Evolutionary conservation across 2,329 filamentous ascomycete species (phyloP).

Genomic region (Cercospora canescens): DNA sequence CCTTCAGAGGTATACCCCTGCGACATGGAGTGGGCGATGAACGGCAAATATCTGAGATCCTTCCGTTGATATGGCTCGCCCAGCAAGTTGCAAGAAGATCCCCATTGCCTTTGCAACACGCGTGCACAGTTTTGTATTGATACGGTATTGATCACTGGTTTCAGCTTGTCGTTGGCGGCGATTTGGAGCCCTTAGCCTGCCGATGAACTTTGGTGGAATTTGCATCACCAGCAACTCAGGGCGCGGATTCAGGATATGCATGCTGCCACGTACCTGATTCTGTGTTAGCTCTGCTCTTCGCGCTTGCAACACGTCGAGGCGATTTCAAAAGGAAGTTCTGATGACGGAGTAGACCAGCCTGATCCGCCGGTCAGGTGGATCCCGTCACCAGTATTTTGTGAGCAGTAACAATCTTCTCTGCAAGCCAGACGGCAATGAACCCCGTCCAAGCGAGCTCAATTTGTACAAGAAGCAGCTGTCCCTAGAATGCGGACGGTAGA

Average conservation of each 20-base stretch:
- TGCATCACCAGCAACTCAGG: not conserved
- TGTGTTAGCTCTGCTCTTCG: not conserved
- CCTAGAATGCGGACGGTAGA: not conserved
- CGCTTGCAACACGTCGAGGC: not conserved
- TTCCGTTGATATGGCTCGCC: not conserved
- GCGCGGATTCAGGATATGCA: not conserved
- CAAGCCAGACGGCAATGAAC: not conserved
- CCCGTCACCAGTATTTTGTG: not conserved
- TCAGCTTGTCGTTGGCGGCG: not conserved
- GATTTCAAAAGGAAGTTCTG: not conserved
- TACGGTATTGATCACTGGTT: not conserved
- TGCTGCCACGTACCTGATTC: not conserved
- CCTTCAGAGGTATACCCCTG: not conserved
- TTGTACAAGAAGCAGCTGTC: not conserved
- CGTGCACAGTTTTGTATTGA: not conserved
- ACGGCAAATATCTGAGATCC: not conserved
- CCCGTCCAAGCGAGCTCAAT: not conserved
- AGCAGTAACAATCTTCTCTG: not conserved
- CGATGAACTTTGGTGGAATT: not conserved
- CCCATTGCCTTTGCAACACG: not conserved
- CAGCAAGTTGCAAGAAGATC: not conserved
- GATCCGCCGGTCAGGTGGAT: not conserved
- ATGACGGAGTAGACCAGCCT: not conserved
- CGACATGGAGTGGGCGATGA: not conserved
- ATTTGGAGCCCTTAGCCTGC: not conserved